phyloP scores from a whole-genome alignment of 2,329 filamentous ascomycete genomes.

The Penicillium decumbens region DNA sequence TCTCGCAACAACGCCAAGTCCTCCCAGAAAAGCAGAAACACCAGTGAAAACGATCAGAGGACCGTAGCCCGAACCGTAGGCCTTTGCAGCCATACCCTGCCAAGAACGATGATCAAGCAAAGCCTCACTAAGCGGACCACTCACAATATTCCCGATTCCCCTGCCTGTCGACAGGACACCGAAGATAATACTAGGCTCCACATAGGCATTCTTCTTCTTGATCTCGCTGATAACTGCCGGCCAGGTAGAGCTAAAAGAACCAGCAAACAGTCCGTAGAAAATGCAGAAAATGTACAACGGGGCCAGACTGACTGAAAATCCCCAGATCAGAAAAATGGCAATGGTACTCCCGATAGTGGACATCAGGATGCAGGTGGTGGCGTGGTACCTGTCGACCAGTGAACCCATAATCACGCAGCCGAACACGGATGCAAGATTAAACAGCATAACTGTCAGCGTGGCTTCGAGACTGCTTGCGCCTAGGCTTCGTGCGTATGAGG shows the following conservation, averaged over 20 bases:
- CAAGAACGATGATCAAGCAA: slow-evolving; percentile 23
- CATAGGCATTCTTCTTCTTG: slow-evolving; percentile 30
- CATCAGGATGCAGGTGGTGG: slow-evolving; percentile 39
- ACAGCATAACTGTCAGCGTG: slow-evolving; percentile 30
- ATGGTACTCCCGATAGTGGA: slow-evolving; percentile 41
- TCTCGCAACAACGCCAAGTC: slow-evolving; percentile 11
- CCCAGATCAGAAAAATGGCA: slow-evolving; percentile 48
- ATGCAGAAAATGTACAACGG: slow-evolving; percentile 42
- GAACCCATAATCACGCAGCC: slow-evolving; percentile 34
- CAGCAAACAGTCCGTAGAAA: slow-evolving; percentile 46
- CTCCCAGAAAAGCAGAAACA: slow-evolving; percentile 18
- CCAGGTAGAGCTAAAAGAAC: slow-evolving; percentile 44
- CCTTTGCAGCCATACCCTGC: slow-evolving; percentile 17
- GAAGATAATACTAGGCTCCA: slow-evolving; percentile 49
- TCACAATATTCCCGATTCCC: slow-evolving; percentile 49
- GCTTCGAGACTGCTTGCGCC: slow-evolving; percentile 20
- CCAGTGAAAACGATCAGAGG: slow-evolving; percentile 30
- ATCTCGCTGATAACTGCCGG: slow-evolving; percentile 45
- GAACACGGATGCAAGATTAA: slow-evolving; percentile 31
- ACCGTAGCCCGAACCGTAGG: slow-evolving; percentile 28
- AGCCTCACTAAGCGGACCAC: slow-evolving; percentile 49
- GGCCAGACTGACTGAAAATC: slow-evolving; percentile 41
- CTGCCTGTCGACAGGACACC: slow-evolving; percentile 48
- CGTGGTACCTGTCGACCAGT: slow-evolving; percentile 42
- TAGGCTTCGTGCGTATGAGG: slow-evolving; percentile 34